These are phyloP conservation scores for Carex sylvatica DNA, from an alignment of 202 grass and related monocot species.

Conservation along the genomic window DNA sequence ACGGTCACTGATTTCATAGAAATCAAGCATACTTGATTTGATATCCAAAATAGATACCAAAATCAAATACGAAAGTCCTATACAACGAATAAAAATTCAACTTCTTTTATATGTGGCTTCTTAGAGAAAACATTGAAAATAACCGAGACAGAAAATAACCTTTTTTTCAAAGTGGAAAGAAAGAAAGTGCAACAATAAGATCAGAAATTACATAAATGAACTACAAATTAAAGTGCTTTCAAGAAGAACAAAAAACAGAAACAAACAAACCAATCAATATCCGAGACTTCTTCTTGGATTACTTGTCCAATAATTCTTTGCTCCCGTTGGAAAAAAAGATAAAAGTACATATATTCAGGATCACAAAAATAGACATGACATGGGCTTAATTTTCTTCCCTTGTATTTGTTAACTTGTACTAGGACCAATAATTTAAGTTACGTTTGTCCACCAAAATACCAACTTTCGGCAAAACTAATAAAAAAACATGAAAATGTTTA, in stretches of 20 bases:
- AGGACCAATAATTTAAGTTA: background rate
- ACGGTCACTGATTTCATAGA: too few species aligned
- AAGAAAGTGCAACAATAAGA: background rate
- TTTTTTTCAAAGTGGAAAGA: background rate
- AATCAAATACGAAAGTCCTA: too few species aligned
- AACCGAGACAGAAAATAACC: background rate
- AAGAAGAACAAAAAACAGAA: background rate
- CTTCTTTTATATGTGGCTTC: background rate
- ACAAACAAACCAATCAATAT: slow-evolving; percentile 9
- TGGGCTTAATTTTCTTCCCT: background rate
- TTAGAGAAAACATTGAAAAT: background rate
- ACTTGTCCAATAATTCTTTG: background rate
- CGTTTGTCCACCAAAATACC: background rate
- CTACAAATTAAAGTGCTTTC: background rate
- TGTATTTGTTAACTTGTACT: background rate
- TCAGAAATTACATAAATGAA: background rate
- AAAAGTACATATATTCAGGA: background rate
- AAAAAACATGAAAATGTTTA: background rate
- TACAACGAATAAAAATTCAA: background rate
- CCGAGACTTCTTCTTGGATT: background rate
- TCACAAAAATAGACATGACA: background rate
- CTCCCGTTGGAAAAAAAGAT: background rate
- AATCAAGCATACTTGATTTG: too few species aligned
- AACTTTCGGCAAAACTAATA: background rate
- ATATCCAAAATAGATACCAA: too few species aligned